phyloP scores from a whole-genome alignment of 2,329 filamentous ascomycete species.

The Tolypocladium paradoxum region DNA sequence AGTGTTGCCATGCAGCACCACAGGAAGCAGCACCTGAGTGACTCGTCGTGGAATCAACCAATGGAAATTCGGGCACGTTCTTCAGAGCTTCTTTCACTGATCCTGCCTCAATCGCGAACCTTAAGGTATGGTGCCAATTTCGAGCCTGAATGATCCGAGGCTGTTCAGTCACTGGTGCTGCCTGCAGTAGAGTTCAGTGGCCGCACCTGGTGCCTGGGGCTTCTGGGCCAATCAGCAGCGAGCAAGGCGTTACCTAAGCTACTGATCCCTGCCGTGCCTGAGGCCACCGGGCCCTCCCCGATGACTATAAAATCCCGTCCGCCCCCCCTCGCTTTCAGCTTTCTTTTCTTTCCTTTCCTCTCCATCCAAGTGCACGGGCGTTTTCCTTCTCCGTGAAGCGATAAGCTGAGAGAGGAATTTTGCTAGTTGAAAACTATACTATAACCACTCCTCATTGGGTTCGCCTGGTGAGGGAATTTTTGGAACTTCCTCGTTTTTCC shows the following conservation, averaged over 20 bases:
- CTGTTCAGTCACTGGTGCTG: background rate
- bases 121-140: too few species aligned
- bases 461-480: slow-evolving; percentile 63
- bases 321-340: slow-evolving; percentile 13
- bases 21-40: background rate
- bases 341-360: slow-evolving; percentile 33
- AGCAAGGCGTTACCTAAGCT: slow-evolving; percentile 5
- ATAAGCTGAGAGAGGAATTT: slow-evolving; percentile 70
- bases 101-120: background rate
- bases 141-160: too few species aligned
- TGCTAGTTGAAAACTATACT: slow-evolving; percentile 80
- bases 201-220: background rate
- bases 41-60: background rate
- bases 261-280: background rate
- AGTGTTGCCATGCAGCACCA: too few species aligned
- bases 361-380: slow-evolving; percentile 57
- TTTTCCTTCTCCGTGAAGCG: slow-evolving; percentile 50
- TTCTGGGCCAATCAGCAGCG: background rate
- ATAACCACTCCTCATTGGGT: slow-evolving; percentile 59
- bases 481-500: slow-evolving; percentile 39
- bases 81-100: too few species aligned
- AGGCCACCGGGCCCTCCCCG: background rate
- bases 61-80: background rate
- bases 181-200: background rate
- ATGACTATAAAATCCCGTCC: slow-evolving; percentile 21